Conservation (phyloP, 495 filamentous ascomycete species). For the Ascobolus immersus region DNA sequence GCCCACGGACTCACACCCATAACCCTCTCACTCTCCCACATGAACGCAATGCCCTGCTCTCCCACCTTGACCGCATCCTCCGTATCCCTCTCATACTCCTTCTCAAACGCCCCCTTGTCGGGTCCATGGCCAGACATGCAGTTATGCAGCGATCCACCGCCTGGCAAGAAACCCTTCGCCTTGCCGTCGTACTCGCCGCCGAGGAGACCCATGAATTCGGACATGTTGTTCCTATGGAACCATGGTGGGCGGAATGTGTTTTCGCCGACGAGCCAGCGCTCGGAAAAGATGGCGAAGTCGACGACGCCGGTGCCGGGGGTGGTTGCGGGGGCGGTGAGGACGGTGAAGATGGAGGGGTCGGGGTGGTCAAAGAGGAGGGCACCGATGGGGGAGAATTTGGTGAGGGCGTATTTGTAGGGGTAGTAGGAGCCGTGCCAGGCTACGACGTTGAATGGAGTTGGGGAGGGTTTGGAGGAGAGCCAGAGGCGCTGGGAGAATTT, state of each 20-base stretch:
- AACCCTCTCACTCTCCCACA: too few species aligned
- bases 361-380: constrained; percentile 53
- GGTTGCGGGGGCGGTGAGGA: constrained; percentile 42
- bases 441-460: constrained; percentile 62
- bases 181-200: constrained; percentile 39
- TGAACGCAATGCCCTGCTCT: constrained; percentile 35
- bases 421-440: constrained; percentile 63
- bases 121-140: constrained; percentile 30
- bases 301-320: constrained; percentile 41
- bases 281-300: constrained; percentile 66
- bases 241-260: constrained; percentile 62
- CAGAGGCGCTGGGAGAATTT: constrained; percentile 49
- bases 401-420: constrained; percentile 72
- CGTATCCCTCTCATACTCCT: constrained; percentile 31
- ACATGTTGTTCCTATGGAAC: constrained; percentile 72
- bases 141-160: constrained; percentile 32
- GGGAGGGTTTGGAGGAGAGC: too few species aligned
- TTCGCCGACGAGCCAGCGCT: constrained; percentile 53
- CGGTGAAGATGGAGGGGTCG: constrained; percentile 62
- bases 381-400: constrained; percentile 53
- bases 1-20: too few species aligned
- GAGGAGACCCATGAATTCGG: constrained; percentile 57
- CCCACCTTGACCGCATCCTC: constrained; percentile 27
- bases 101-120: constrained; percentile 33
- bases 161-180: constrained; percentile 31